Base-by-base conservation (phyloP, 2,329 filamentous ascomycete species). In the Ambrosiella beaveri region DNA sequence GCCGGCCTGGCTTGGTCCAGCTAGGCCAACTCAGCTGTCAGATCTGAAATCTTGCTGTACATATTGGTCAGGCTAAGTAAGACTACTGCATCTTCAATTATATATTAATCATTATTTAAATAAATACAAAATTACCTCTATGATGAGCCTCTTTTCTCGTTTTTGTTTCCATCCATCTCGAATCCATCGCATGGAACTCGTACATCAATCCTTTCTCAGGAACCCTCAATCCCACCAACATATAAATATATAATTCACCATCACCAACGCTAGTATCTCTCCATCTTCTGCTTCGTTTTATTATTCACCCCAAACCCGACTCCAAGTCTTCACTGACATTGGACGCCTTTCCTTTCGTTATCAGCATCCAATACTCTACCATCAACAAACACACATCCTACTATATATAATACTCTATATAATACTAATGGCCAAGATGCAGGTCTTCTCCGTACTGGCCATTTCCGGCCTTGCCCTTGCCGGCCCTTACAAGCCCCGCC, bases 401-500 rank as follows among this genome's bases (percentile, higher is more conserved):
- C 7, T 17, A 47, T 41, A 12, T 41, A 13, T 13, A 47, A 4
- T 17, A 47, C 15, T 6, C n/a, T 17, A 13, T 8, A 17, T 47
- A 13, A 47, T 17, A 1, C 4, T 47, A 17, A 47, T 15, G 5
- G 19, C 5, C n/a, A 47, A 47, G 44, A 13, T n/a, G 44, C n/a
- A 47, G 7, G 19, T 47, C 11, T 2, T 47, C 44, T 47, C 19
- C 11, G 8, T 47, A 17, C 19, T 47, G 2, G n/a, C 44, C 19
- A 17, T 45, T 45, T 19, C 38, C 27, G 35, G 35, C 1, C 9
- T 44, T 44, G 44, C 37, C 37, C 12, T 55, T 13, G 57, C 57
- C n/a, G 50, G 17, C 11, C 41, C 37, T 13, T 66, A 50, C 38
- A 66, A 59, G 1, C 5, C 51, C 49, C 15, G 27, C 4, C 17